Conservation (phyloP, 129 eudicot genomes). For the Artemisia annua region DNA sequence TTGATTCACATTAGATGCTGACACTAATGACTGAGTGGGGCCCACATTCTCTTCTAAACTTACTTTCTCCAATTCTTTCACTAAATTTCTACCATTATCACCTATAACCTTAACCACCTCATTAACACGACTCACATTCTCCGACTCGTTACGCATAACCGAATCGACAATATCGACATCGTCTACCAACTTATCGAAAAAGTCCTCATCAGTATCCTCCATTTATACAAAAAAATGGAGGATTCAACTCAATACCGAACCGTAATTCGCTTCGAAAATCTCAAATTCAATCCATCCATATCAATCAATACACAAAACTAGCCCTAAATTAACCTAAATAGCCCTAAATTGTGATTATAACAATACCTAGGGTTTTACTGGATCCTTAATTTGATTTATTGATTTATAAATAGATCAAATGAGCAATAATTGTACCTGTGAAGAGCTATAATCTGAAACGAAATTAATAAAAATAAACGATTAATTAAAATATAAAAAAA, state of each 20-base stretch:
- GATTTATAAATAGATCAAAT: slow-evolving; percentile 31
- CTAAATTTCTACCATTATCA: slow-evolving; percentile 26
- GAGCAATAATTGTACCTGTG: slow-evolving; percentile 25
- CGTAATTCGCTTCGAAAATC: slow-evolving; percentile 39
- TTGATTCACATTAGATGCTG: slow-evolving; percentile 28
- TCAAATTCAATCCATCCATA: slow-evolving; percentile 28
- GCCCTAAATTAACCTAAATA: too few relatives aligned
- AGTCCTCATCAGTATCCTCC: slow-evolving; percentile 99
- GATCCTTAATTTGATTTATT: slow-evolving; percentile 21
- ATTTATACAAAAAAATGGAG: slow-evolving; percentile 59
- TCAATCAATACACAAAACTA: slow-evolving; percentile 19
- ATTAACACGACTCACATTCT: slow-evolving; percentile 10
- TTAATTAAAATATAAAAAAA: too few relatives aligned
- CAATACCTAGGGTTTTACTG: slow-evolving; percentile 62
- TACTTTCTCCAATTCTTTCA: slow-evolving; percentile 34
- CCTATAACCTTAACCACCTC: slow-evolving; percentile 49
- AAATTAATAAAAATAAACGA: slow-evolving; percentile 1
- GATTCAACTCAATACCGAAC: slow-evolving; percentile 48
- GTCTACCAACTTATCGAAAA: slow-evolving; percentile 81
- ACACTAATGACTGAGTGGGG: slow-evolving; percentile 20
- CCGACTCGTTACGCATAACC: neutral
- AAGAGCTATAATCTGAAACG: slow-evolving; percentile 12
- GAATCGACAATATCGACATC: slow-evolving; percentile 48
- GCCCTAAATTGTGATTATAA: slow-evolving; percentile 25
- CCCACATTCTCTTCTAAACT: slow-evolving; percentile 28